Percentiles rank a stretch among this genome's conserved stretches.
Evolutionary conservation across 2,329 filamentous ascomycete species (phyloP).

Genomic region (Fusarium sororula): DNA sequence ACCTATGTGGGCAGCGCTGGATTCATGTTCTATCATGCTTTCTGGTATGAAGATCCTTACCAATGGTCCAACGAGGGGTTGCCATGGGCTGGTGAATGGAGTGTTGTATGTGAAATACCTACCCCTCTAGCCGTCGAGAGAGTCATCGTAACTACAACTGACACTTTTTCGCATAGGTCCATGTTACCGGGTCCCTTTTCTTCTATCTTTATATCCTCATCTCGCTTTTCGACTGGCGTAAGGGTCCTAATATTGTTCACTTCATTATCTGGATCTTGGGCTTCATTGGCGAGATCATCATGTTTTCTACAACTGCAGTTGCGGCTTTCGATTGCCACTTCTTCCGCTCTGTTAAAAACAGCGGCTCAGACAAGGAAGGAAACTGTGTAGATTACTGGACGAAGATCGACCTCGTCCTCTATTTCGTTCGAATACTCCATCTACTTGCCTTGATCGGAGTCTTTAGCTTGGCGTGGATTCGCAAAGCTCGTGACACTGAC

Average conservation of each 20-base stretch:
- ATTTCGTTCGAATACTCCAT: slow-evolving; percentile 73
- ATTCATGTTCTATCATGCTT: slow-evolving; percentile 78
- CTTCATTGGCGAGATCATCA: slow-evolving; percentile 75
- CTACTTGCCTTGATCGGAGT: slow-evolving; percentile 67
- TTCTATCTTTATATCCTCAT: slow-evolving; percentile 87
- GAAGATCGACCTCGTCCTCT: slow-evolving; percentile 70
- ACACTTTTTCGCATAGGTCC: slow-evolving; percentile 68
- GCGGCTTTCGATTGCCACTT: slow-evolving; percentile 75
- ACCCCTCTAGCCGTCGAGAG: not conserved
- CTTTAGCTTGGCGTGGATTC: slow-evolving; percentile 53
- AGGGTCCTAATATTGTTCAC: slow-evolving; percentile 83
- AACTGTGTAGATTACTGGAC: slow-evolving; percentile 52
- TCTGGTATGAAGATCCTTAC: slow-evolving; percentile 57
- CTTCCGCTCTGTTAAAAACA: slow-evolving; percentile 53
- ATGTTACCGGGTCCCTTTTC: slow-evolving; percentile 85
- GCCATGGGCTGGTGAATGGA: slow-evolving; percentile 79
- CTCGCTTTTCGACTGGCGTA: slow-evolving; percentile 83
- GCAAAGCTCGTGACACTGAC: slow-evolving; percentile 52
- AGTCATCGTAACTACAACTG: slow-evolving; percentile 25
- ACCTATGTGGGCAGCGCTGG: slow-evolving; percentile 80
- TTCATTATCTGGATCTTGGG: slow-evolving; percentile 81
- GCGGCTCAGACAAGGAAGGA: slow-evolving; percentile 40
- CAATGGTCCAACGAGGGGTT: slow-evolving; percentile 57
- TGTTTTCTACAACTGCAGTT: slow-evolving; percentile 74
- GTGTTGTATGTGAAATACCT: slow-evolving; percentile 67